Evolutionary conservation across 225 moss, liverwort and hornwort genomes (phyloP).

Genomic region (Asterella californica): DNA sequence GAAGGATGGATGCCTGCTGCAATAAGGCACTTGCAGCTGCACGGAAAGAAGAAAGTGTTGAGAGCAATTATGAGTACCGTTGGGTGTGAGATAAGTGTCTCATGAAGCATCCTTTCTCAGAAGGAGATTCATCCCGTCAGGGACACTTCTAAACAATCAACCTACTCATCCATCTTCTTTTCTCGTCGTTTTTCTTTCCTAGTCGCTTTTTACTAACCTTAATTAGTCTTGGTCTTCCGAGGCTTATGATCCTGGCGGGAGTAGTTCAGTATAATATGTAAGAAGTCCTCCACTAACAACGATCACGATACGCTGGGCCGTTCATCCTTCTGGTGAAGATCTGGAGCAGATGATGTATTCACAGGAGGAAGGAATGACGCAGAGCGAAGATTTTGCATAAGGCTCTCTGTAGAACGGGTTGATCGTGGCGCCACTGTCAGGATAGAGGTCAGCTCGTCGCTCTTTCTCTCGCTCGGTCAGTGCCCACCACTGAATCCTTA

Average conservation of each 20-base stretch:
- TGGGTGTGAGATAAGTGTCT: not conserved
- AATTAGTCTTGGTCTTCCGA: not conserved
- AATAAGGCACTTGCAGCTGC: no score
- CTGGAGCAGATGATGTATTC: not conserved
- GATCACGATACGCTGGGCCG: not conserved
- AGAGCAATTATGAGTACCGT: not conserved
- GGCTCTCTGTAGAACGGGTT: not conserved
- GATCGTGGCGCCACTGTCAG: not conserved
- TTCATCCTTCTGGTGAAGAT: not conserved
- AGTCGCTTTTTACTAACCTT: not conserved
- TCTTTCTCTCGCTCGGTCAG: not conserved
- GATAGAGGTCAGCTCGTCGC: not conserved
- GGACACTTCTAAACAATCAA: not conserved
- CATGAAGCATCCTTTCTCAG: not conserved
- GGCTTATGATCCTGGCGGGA: not conserved
- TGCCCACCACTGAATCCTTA: slow-evolving; percentile 2
- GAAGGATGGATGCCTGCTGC: no score
- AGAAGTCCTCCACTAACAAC: not conserved
- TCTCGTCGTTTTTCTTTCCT: not conserved
- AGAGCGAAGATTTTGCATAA: not conserved
- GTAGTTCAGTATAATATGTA: not conserved
- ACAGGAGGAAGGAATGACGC: no score
- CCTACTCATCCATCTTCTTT: not conserved
- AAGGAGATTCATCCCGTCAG: not conserved
- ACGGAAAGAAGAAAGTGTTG: not conserved